A percentile compares a stretch with the other conserved stretches of the same genome.
phyloP scores from a whole-genome alignment of 805 yeast genomes.

The Candida ipomoeae region DNA sequence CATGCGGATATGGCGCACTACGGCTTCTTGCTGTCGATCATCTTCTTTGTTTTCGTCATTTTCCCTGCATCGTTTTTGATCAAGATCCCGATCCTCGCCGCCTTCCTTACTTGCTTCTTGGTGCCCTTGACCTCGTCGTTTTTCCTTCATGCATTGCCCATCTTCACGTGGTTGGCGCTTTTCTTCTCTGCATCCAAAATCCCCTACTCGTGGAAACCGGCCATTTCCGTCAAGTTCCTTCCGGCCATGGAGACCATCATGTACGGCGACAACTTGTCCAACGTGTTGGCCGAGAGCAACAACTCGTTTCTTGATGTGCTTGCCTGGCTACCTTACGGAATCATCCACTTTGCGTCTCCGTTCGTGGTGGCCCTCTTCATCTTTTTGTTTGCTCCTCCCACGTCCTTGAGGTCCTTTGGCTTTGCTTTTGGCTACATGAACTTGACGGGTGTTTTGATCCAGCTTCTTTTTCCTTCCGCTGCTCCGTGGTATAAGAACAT shows the following conservation, averaged over 20 bases:
- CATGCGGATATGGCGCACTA: slow-evolving; percentile 50
- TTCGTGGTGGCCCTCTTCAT: slow-evolving; percentile 75
- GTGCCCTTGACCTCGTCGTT: slow-evolving; percentile 82
- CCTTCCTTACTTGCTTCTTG: slow-evolving; percentile 44
- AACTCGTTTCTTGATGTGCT: slow-evolving; percentile 66
- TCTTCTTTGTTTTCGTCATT: slow-evolving; percentile 54
- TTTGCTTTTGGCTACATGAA: slow-evolving; percentile 96
- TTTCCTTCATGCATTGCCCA: slow-evolving; percentile 77
- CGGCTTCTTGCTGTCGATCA: slow-evolving; percentile 47
- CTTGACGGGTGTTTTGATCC: slow-evolving; percentile 76
- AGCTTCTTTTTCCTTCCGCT: slow-evolving; percentile 85
- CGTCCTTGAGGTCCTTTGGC: slow-evolving; percentile 74
- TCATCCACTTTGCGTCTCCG: slow-evolving; percentile 87
- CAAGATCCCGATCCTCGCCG: slow-evolving; percentile 37
- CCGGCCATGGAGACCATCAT: slow-evolving; percentile 91
- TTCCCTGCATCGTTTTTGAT: slow-evolving; percentile 51
- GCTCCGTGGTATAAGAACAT: slow-evolving; percentile 94
- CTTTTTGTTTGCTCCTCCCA: slow-evolving; percentile 90
- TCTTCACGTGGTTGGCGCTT: slow-evolving; percentile 79
- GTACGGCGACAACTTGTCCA: slow-evolving; percentile 86
- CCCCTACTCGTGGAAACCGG: slow-evolving; percentile 72
- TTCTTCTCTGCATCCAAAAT: slow-evolving; percentile 75
- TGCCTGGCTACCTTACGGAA: slow-evolving; percentile 95
- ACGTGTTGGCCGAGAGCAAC: slow-evolving; percentile 72
- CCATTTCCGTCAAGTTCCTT: slow-evolving; percentile 80